These are phyloP conservation scores for Verticillium klebahnii DNA, from an alignment of 2,329 filamentous ascomycete genomes.

Conservation along the genomic window DNA sequence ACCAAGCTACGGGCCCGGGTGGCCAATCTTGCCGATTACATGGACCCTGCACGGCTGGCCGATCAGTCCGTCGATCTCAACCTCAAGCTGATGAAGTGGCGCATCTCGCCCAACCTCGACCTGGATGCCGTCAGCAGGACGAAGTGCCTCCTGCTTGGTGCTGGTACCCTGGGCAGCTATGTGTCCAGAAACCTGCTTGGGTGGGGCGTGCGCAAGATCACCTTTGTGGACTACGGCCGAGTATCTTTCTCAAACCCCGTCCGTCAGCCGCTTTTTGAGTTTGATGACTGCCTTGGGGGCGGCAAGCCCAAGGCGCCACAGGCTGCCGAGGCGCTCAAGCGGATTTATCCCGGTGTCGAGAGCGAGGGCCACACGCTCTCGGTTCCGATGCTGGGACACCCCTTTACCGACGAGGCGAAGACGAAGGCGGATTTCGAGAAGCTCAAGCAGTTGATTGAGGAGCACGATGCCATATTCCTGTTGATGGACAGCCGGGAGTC, in stretches of 20 bases:
- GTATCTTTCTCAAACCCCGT: conserved; percentile 98
- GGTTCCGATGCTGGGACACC: conserved; percentile 94
- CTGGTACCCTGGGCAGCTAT: conserved; percentile 90
- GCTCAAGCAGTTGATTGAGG: conserved; percentile 68
- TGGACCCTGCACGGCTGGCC: conserved; percentile 83
- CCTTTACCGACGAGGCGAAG: conserved; percentile 67
- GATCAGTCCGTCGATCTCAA: conserved; percentile 96
- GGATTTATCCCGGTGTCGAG: conserved; percentile 89
- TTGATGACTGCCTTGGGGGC: conserved; percentile 81
- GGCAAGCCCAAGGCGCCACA: conserved; percentile 77
- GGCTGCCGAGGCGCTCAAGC: conserved; percentile 73
- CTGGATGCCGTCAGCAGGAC: conserved; percentile 85
- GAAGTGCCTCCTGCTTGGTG: conserved; percentile 84
- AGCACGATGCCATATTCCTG: conserved; percentile 91
- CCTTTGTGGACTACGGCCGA: conserved; percentile 87
- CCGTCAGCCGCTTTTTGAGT: conserved; percentile 86
- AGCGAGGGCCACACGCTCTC: conserved; percentile 74
- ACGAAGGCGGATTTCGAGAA: conserved; percentile 71
- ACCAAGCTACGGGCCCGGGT: conserved; percentile 75
- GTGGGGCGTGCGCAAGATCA: conserved; percentile 94
- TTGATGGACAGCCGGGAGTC: conserved; percentile 96
- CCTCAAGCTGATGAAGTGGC: conserved; percentile 98
- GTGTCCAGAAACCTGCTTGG: conserved; percentile 88
- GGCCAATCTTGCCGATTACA: conserved; percentile 83
- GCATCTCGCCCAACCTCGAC: conserved; percentile 82